Evolutionary conservation across 2,329 filamentous ascomycete genomes (phyloP).

Genomic region (Talaromyces sp.): DNA sequence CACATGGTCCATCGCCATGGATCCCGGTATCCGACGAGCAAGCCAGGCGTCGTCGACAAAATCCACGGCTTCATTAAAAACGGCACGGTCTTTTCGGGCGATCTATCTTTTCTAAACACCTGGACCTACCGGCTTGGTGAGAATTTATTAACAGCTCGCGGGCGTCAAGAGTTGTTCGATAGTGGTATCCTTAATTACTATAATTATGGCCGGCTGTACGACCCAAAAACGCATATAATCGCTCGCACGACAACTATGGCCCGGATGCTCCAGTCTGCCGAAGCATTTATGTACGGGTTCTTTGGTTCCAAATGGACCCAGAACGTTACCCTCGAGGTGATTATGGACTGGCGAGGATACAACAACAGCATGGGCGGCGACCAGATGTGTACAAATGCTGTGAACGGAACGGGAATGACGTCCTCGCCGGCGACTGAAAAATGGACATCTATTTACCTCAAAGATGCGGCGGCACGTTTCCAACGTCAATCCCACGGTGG

Average conservation of each 20-base stretch:
- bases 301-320: slow-evolving; percentile 70
- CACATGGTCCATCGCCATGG: slow-evolving; percentile 71
- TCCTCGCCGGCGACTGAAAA: slow-evolving; percentile 36
- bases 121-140: slow-evolving; percentile 66
- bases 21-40: slow-evolving; percentile 64
- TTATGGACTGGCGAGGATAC: slow-evolving; percentile 59
- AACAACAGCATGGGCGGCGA: slow-evolving; percentile 70
- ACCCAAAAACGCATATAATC: slow-evolving; percentile 67
- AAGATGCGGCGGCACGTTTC: neutral
- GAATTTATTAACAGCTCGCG: slow-evolving; percentile 68
- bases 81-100: slow-evolving; percentile 53
- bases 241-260: slow-evolving; percentile 71
- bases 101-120: slow-evolving; percentile 60
- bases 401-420: slow-evolving; percentile 56
- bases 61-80: slow-evolving; percentile 48
- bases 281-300: slow-evolving; percentile 75
- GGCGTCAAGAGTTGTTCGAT: slow-evolving; percentile 67
- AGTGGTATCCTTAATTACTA: slow-evolving; percentile 68
- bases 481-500: slow-evolving; percentile 48
- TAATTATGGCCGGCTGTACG: slow-evolving; percentile 66
- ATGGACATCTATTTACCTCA: neutral
- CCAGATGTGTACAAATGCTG: slow-evolving; percentile 60
- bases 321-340: slow-evolving; percentile 67
- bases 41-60: slow-evolving; percentile 55
- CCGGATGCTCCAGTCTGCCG: slow-evolving; percentile 70